Evolutionary conservation across 2,329 filamentous ascomycete genomes (phyloP).

Genomic region (Epichloe uncinata): DNA sequence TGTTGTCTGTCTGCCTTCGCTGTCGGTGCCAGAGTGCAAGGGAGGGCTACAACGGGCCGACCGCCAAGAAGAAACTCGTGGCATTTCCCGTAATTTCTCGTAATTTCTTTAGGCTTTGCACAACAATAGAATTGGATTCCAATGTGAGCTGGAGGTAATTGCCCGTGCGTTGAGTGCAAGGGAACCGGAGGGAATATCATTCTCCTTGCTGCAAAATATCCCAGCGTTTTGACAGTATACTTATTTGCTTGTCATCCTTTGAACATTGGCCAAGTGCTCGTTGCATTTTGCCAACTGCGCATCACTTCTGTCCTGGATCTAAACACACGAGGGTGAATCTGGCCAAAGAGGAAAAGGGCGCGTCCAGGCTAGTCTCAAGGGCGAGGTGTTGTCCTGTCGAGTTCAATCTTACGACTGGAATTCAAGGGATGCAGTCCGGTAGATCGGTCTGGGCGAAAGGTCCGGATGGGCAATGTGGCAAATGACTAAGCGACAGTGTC

Average conservation of each 20-base stretch:
- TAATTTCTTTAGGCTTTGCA: neutral
- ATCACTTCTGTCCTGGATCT: neutral
- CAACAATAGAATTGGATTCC: neutral
- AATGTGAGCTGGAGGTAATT: neutral
- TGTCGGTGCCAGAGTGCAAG: neutral
- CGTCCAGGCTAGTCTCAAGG: neutral
- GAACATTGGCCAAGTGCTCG: neutral
- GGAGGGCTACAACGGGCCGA: neutral
- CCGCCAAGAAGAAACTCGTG: neutral
- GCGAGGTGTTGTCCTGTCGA: neutral
- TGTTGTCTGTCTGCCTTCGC: neutral
- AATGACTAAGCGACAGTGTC: too few species aligned
- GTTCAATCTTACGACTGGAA: slow-evolving; percentile 2
- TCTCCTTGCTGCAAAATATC: neutral
- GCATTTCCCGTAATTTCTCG: neutral
- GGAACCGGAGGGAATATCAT: neutral
- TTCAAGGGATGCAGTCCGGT: slow-evolving; percentile 4
- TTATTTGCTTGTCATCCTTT: neutral
- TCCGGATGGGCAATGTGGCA: too few species aligned
- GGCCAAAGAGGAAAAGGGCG: neutral
- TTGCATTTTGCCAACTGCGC: neutral
- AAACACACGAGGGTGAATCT: too few species aligned
- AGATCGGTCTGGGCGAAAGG: too few species aligned
- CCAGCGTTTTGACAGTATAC: neutral
- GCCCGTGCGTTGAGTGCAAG: neutral